Evolutionary conservation across 1,284 basidiomycete species (phyloP).

Genomic region (Melanopsichium pennsylvanicum): DNA sequence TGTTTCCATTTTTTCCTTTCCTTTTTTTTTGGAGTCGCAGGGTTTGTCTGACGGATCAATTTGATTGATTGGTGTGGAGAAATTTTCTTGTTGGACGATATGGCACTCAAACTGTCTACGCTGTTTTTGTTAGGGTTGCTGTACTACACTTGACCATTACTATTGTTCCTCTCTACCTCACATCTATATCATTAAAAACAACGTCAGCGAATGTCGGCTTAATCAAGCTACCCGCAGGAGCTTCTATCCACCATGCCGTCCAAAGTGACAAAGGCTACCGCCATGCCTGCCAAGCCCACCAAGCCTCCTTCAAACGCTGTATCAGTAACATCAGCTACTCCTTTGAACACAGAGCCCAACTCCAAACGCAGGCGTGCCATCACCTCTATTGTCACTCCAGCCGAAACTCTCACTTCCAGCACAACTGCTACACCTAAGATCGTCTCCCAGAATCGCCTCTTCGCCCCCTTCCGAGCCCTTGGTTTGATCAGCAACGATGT

Average conservation of each 20-base stretch:
- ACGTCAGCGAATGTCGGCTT: neutral
- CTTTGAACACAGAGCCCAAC: constrained; percentile 18
- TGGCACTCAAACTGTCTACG: too few relatives aligned
- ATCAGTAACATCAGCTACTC: constrained; percentile 1
- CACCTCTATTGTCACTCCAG: neutral
- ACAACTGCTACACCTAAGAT: constrained; percentile 16
- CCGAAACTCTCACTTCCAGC: constrained; percentile 1
- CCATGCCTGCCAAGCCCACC: constrained; percentile 18
- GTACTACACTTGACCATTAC: too few relatives aligned
- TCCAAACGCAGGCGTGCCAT: constrained; percentile 26
- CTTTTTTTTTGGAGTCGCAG: constrained; percentile 5
- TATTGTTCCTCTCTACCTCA: neutral
- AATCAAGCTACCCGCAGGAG: neutral
- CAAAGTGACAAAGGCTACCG: constrained; percentile 21
- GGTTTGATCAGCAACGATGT: constrained; percentile 91
- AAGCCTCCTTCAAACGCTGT: constrained; percentile 10
- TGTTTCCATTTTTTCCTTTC: constrained; percentile 1
- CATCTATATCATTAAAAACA: neutral
- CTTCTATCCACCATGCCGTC: constrained; percentile 21
- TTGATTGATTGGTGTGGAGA: constrained; percentile 26
- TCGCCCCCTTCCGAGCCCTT: constrained; percentile 92
- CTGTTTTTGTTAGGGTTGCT: too few relatives aligned
- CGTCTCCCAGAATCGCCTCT: constrained; percentile 70
- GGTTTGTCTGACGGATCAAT: too few relatives aligned
- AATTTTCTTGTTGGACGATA: constrained; percentile 1